Conservation (phyloP, 1,284 basidiomycete genomes). For the Inonotus hispidus region DNA sequence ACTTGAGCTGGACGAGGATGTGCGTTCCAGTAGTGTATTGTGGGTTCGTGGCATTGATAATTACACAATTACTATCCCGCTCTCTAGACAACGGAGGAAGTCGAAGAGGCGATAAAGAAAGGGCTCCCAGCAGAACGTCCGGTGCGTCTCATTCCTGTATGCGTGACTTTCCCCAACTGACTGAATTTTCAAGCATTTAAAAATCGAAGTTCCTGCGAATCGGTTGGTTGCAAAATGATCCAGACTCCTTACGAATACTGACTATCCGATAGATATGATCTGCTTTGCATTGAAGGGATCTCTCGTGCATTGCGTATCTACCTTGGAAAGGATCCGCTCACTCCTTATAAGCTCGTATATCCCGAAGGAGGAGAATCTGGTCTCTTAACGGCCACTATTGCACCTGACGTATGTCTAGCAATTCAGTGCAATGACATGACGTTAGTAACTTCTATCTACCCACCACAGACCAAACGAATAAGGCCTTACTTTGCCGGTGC, state of each 20-base stretch:
- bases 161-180: slow-evolving; percentile 6
- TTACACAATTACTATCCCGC: slow-evolving; percentile 10
- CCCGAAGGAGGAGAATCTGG: slow-evolving; percentile 61
- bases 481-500: slow-evolving; percentile 91
- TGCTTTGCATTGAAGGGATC: slow-evolving; percentile 97
- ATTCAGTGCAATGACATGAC: not conserved
- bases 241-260: not conserved
- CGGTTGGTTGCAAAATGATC: slow-evolving; percentile 37
- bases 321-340: slow-evolving; percentile 67
- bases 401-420: slow-evolving; percentile 55
- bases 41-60: not conserved
- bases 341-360: slow-evolving; percentile 66
- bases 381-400: slow-evolving; percentile 63
- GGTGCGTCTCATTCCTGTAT: slow-evolving; percentile 37
- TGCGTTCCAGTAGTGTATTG: slow-evolving; percentile 37
- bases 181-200: slow-evolving; percentile 66
- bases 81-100: slow-evolving; percentile 80
- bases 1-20: slow-evolving; percentile 96
- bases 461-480: slow-evolving; percentile 65
- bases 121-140: slow-evolving; percentile 80
- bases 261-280: slow-evolving; percentile 75
- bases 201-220: slow-evolving; percentile 98
- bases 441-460: not conserved
- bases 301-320: slow-evolving; percentile 85
- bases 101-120: slow-evolving; percentile 75